These are phyloP conservation scores for Podaxis sp. DNA, from an alignment of 768 basidiomycete species.

Conservation along the genomic window DNA sequence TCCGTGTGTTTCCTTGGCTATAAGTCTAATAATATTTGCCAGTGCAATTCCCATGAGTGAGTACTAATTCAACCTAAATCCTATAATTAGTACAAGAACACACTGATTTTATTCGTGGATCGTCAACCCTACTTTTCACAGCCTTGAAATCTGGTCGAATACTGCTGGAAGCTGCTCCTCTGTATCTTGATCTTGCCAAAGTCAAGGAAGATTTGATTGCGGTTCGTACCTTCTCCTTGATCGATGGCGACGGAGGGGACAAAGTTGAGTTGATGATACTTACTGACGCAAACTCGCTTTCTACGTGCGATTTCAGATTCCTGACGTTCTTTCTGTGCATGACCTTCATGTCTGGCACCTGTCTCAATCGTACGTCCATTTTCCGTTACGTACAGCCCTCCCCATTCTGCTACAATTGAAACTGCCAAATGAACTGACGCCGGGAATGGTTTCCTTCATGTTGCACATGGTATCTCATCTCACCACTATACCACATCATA, in stretches of 20 bases:
- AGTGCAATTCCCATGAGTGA: conserved; percentile 54
- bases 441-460: neutral
- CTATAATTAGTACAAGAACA: neutral
- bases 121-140: conserved; percentile 18
- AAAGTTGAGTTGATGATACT: neutral
- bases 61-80: conserved; percentile 16
- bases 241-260: conserved; percentile 1
- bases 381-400: conserved; percentile 2
- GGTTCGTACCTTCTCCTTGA: conserved; percentile 29
- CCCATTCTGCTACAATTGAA: neutral
- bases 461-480: conserved; percentile 6
- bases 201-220: conserved; percentile 47
- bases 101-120: neutral
- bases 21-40: conserved; percentile 52
- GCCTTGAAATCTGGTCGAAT: conserved; percentile 49
- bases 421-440: conserved; percentile 3
- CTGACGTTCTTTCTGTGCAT: conserved; percentile 47
- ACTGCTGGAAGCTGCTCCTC: conserved; percentile 51
- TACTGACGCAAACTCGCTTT: neutral
- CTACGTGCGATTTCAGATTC: conserved; percentile 30
- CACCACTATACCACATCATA: neutral
- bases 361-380: conserved; percentile 45
- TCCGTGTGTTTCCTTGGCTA: conserved; percentile 49
- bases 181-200: conserved; percentile 48
- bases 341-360: conserved; percentile 58